These are phyloP conservation scores for Hippophae rhamnoides DNA, from an alignment of 306 rosid species.

Conservation along the genomic window DNA sequence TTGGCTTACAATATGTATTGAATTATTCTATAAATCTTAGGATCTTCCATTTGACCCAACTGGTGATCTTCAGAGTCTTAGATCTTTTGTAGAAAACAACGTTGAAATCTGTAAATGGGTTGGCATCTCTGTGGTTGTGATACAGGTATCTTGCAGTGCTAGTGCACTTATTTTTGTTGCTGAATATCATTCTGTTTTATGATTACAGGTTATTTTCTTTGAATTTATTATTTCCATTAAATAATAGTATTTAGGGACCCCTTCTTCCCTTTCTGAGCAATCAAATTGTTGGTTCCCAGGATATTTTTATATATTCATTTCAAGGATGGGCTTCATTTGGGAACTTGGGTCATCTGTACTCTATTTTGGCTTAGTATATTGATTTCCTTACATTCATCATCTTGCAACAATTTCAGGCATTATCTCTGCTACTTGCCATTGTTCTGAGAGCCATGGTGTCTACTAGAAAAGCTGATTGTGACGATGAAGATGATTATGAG, in stretches of 20 bases:
- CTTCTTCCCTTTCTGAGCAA: too few relatives aligned
- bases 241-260: too few relatives aligned
- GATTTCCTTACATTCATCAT: constrained; percentile 8
- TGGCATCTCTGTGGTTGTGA: constrained; percentile 48
- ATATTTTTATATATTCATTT: too few relatives aligned
- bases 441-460: constrained; percentile 67
- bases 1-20: neutral
- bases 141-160: constrained; percentile 54
- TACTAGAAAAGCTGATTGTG: constrained; percentile 33
- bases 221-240: neutral
- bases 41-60: constrained; percentile 86
- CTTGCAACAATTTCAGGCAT: constrained; percentile 45
- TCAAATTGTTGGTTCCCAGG: too few relatives aligned
- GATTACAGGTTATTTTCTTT: constrained; percentile 3
- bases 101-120: constrained; percentile 67
- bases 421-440: constrained; percentile 63
- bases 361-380: constrained; percentile 5
- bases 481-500: constrained; percentile 42
- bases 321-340: neutral
- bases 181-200: constrained; percentile 9
- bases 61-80: constrained; percentile 59
- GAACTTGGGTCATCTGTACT: neutral
- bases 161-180: neutral
- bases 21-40: constrained; percentile 21
- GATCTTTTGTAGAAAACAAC: constrained; percentile 56